Percentiles rank a stretch among this genome's conserved stretches.
phyloP scores from a whole-genome alignment of 1,284 basidiomycete genomes.

The Exobasidium cylindrosporum region DNA sequence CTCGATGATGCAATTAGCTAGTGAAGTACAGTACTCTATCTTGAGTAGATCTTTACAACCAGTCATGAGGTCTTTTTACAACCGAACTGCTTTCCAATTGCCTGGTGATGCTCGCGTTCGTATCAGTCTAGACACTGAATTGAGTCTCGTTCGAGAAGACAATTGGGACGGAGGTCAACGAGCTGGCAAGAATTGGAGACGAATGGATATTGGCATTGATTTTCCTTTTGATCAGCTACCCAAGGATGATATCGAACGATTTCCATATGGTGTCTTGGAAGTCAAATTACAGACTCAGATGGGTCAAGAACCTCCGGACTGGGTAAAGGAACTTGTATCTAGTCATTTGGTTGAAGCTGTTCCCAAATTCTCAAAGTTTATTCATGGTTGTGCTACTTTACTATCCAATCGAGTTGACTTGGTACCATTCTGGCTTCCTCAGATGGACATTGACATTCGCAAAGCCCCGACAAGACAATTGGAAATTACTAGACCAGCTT shows the following conservation, averaged over 20 bases:
- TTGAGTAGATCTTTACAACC: conserved; percentile 72
- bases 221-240: conserved; percentile 78
- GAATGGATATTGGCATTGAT: conserved; percentile 90
- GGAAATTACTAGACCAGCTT: conserved; percentile 45
- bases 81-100: conserved; percentile 96
- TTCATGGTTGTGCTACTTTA: conserved; percentile 92
- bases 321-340: conserved; percentile 91
- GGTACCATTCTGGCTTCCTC: conserved; percentile 98
- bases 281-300: conserved; percentile 96
- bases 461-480: conserved; percentile 39
- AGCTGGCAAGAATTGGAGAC: conserved; percentile 84
- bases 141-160: conserved; percentile 90
- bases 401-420: conserved; percentile 90
- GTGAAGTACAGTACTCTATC: conserved; percentile 90
- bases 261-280: conserved; percentile 90
- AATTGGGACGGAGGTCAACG: conserved; percentile 86
- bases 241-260: conserved; percentile 77
- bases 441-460: conserved; percentile 66
- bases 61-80: conserved; percentile 99
- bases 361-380: conserved; percentile 76
- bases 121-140: conserved; percentile 95
- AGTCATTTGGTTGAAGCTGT: conserved; percentile 70
- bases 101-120: conserved; percentile 96
- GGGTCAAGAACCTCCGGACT: conserved; percentile 91
- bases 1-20: conserved; percentile 90